A percentile compares a stretch with the other conserved stretches of the same genome.
Conservation (phyloP, 2,329 filamentous ascomycete genomes). For the Endothia cerciana region DNA sequence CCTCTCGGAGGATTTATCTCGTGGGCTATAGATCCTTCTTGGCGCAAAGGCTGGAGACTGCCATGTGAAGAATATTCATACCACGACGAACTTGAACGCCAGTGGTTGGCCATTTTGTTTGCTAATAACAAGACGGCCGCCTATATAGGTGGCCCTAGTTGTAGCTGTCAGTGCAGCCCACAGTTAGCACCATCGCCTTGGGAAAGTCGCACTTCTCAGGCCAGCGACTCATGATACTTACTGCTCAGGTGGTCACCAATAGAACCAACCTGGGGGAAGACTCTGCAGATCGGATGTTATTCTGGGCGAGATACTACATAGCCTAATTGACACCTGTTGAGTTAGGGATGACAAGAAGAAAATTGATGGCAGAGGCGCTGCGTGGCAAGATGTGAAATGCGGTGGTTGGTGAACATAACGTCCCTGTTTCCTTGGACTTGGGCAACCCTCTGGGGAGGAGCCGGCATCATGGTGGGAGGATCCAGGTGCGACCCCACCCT, state of each 20-base stretch:
- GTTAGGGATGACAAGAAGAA: slow-evolving; percentile 4
- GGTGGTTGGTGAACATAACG: slow-evolving; percentile 11
- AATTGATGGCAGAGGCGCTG: not conserved
- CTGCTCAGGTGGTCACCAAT: too few species aligned
- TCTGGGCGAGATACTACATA: not conserved
- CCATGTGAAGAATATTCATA: not conserved
- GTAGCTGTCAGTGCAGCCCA: not conserved
- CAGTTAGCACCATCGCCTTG: not conserved
- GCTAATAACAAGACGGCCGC: too few species aligned
- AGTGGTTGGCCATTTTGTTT: not conserved
- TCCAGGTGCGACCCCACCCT: not conserved
- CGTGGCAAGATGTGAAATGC: slow-evolving; percentile 2
- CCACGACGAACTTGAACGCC: not conserved
- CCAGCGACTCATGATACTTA: not conserved
- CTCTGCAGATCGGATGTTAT: not conserved
- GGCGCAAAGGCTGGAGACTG: too few species aligned
- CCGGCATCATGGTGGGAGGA: not conserved
- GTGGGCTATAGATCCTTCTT: not conserved
- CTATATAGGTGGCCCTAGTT: too few species aligned
- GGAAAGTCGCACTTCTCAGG: not conserved
- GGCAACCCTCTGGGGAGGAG: too few species aligned
- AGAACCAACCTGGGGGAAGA: not conserved
- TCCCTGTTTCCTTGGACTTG: too few species aligned
- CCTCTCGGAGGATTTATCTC: not conserved
- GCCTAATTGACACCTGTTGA: not conserved